These are phyloP conservation scores for Linnemannia elongata DNA, from an alignment of 192 early-diverging fungal genomes.

Conservation along the genomic window DNA sequence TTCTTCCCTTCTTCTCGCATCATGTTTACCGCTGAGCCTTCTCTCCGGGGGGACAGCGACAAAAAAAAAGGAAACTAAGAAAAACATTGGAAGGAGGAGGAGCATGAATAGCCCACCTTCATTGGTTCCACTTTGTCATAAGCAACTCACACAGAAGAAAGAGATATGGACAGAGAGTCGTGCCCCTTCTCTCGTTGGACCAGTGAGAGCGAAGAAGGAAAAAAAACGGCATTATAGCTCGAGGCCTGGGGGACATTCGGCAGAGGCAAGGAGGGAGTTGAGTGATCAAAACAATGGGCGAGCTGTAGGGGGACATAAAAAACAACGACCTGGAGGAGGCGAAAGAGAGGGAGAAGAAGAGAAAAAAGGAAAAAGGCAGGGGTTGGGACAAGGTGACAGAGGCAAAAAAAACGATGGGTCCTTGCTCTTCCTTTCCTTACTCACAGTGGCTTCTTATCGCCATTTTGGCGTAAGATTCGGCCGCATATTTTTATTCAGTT, in stretches of 20 bases:
- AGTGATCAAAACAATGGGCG: too few species aligned
- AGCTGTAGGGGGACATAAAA: too few species aligned
- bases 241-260: not conserved
- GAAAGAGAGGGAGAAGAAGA: too few species aligned
- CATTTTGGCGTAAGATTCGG: too few species aligned
- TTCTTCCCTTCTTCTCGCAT: not conserved
- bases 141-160: not conserved
- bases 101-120: not conserved
- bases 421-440: not conserved
- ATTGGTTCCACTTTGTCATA: not conserved
- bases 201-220: not conserved
- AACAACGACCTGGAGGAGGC: too few species aligned
- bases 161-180: not conserved
- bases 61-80: not conserved
- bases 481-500: too few species aligned
- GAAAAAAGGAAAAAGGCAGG: not conserved
- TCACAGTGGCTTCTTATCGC: too few species aligned
- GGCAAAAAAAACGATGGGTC: not conserved
- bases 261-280: not conserved
- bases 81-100: not conserved
- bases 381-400: slow-evolving; percentile 5
- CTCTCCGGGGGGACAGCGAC: not conserved
- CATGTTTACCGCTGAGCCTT: slow-evolving; percentile 13
- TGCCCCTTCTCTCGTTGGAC: not conserved
- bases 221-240: not conserved